Percentiles rank a stretch among this genome's conserved stretches.
Evolutionary conservation across 768 basidiomycete genomes (phyloP).

Genomic region (Cantharellus anzutake): DNA sequence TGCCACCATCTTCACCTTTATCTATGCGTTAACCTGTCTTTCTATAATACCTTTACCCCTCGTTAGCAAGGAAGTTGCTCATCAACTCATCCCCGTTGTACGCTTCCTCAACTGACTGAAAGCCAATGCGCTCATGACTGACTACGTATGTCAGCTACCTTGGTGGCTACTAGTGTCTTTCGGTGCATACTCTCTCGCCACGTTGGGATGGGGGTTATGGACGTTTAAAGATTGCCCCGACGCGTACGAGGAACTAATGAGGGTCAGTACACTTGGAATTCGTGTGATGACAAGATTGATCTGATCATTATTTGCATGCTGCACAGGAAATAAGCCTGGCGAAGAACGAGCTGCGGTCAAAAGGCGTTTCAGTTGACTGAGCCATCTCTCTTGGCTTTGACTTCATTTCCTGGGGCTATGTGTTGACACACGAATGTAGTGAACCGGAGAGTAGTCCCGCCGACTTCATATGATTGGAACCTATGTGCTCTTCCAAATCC

Average conservation of each 20-base stretch:
- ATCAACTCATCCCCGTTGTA: slow-evolving; percentile 8
- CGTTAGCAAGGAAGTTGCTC: not conserved
- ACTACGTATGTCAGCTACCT: slow-evolving; percentile 1
- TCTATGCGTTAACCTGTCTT: slow-evolving; percentile 6
- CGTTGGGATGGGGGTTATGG: slow-evolving; percentile 7
- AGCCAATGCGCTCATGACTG: not conserved
- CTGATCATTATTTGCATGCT: not conserved
- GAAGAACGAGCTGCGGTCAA: slow-evolving; percentile 7
- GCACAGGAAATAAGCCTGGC: slow-evolving; percentile 9
- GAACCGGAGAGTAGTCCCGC: not conserved
- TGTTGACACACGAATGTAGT: not conserved
- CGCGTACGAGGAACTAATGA: slow-evolving; percentile 9
- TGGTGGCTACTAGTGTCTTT: slow-evolving; percentile 10
- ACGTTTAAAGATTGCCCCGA: slow-evolving; percentile 9
- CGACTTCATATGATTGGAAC: not conserved
- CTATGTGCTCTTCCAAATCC: not conserved
- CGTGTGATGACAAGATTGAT: not conserved
- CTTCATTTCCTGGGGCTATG: not conserved
- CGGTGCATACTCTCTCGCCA: slow-evolving; percentile 7
- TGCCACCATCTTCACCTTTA: not conserved
- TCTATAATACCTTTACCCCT: slow-evolving; percentile 7
- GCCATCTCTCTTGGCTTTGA: not conserved
- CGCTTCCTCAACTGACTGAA: not conserved
- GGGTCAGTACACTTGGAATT: not conserved
- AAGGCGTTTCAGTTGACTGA: slow-evolving; percentile 8